A percentile compares a stretch with the other conserved stretches of the same genome.
These are phyloP conservation scores for Anthostomella pinea DNA, from an alignment of 2,329 filamentous ascomycete species.

Conservation along the genomic window DNA sequence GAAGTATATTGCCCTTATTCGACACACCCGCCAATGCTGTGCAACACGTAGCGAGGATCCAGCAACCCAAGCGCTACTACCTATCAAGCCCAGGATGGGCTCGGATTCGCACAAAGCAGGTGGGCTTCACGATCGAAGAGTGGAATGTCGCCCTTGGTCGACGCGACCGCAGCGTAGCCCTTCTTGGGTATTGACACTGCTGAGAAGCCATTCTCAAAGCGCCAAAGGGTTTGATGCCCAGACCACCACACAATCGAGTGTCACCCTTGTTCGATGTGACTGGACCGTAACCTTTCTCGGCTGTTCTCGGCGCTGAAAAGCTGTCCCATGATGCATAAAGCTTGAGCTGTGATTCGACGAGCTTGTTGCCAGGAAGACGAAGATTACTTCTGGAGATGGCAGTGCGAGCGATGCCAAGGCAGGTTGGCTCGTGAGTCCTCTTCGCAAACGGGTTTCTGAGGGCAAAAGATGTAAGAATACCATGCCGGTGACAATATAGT, in stretches of 20 bases:
- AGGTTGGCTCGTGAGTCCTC: slow-evolving; percentile 93
- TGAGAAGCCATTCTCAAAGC: no score
- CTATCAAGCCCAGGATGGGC: slow-evolving; percentile 89
- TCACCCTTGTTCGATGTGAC: slow-evolving; percentile 98
- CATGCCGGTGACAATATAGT: no score
- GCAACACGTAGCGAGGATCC: slow-evolving; percentile 89
- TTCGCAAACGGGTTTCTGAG: slow-evolving; percentile 98
- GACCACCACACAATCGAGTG: slow-evolving; percentile 90
- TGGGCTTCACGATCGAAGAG: no score
- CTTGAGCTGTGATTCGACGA: slow-evolving; percentile 90
- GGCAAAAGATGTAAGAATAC: no score
- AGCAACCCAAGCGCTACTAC: slow-evolving; percentile 92
- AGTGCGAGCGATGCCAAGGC: slow-evolving; percentile 89
- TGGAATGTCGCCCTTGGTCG: slow-evolving; percentile 95
- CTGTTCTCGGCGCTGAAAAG: slow-evolving; percentile 91
- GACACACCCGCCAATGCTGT: no score
- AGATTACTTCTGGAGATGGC: slow-evolving; percentile 93
- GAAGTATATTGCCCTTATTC: no score
- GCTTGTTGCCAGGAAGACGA: slow-evolving; percentile 82
- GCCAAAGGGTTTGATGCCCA: slow-evolving; percentile 95
- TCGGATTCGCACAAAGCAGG: no score
- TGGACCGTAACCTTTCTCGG: slow-evolving; percentile 93
- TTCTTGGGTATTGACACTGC: no score
- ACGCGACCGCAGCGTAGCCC: no score
- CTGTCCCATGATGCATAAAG: slow-evolving; percentile 97